phyloP scores from a whole-genome alignment of 441 rosid genomes.

The Brassica hybrid region DNA sequence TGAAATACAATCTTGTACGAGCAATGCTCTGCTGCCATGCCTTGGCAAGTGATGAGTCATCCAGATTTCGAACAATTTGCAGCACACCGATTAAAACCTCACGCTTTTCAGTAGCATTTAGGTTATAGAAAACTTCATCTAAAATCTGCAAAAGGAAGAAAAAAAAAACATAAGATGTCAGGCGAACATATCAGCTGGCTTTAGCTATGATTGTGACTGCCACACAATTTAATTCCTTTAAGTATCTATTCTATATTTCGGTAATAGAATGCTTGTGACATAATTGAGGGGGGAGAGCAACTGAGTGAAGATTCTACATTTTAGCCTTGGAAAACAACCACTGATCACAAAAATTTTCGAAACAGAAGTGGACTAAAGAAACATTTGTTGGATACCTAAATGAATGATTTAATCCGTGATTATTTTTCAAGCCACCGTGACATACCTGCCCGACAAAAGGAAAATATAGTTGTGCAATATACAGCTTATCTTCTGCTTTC shows the following conservation, averaged over 20 bases:
- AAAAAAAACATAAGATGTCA: slow-evolving; percentile 31
- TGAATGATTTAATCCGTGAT: slow-evolving; percentile 1
- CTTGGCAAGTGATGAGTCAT: slow-evolving; percentile 89
- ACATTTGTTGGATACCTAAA: slow-evolving; percentile 18
- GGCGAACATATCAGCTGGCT: slow-evolving; percentile 14
- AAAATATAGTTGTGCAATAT: slow-evolving; percentile 94
- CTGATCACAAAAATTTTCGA: neutral
- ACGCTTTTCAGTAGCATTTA: slow-evolving; percentile 96
- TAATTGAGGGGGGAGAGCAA: slow-evolving; percentile 22
- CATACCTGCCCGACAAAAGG: slow-evolving; percentile 96
- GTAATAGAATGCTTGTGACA: slow-evolving; percentile 19
- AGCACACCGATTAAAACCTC: slow-evolving; percentile 90
- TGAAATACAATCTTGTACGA: slow-evolving; percentile 96
- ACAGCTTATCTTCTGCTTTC: slow-evolving; percentile 98
- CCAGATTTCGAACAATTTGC: slow-evolving; percentile 97
- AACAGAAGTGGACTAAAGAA: slow-evolving; percentile 5
- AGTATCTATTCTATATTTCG: slow-evolving; percentile 5
- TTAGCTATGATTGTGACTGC: slow-evolving; percentile 4
- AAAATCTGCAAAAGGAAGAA: slow-evolving; percentile 76
- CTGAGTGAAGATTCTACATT: slow-evolving; percentile 14
- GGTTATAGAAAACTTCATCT: slow-evolving; percentile 98
- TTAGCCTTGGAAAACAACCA: slow-evolving; percentile 24
- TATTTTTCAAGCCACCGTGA: slow-evolving; percentile 11
- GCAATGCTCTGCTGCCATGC: slow-evolving; percentile 99
- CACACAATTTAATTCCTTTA: slow-evolving; percentile 12